Conservation (phyloP, 2,329 filamentous ascomycete species). For the Stagonosporopsis tanaceti region DNA sequence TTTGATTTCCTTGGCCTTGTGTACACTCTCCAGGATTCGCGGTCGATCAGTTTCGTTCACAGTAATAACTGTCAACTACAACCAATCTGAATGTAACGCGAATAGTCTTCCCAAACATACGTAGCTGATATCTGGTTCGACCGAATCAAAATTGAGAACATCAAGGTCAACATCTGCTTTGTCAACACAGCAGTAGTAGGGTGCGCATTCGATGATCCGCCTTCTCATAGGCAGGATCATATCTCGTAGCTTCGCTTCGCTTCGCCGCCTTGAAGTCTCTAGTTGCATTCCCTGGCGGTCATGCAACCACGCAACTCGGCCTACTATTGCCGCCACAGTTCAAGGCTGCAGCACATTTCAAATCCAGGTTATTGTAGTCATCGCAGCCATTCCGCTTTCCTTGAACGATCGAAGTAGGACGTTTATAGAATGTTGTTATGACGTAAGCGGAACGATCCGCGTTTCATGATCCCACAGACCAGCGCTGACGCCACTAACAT, state of each 20-base stretch:
- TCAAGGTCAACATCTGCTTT: no score
- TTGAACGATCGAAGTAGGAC: not conserved
- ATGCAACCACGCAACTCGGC: not conserved
- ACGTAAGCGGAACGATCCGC: constrained; percentile 3
- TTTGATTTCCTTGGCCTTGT: not conserved
- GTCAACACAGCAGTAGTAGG: no score
- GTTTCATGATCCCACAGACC: not conserved
- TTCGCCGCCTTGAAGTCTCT: no score
- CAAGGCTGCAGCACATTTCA: not conserved
- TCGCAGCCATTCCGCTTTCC: no score
- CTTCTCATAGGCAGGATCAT: no score
- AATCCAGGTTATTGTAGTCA: not conserved
- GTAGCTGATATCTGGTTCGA: not conserved
- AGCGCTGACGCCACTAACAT: constrained; percentile 1
- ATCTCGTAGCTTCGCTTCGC: no score
- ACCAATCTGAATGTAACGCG: not conserved
- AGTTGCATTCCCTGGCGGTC: no score
- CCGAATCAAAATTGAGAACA: no score
- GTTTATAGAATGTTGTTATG: not conserved
- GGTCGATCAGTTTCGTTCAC: not conserved
- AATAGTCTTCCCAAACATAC: not conserved
- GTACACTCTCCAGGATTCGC: not conserved
- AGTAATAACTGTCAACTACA: not conserved
- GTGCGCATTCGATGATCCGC: no score
- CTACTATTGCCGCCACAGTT: not conserved